phyloP scores from a whole-genome alignment of 345 rosid species.

The Gossypium bickii region DNA sequence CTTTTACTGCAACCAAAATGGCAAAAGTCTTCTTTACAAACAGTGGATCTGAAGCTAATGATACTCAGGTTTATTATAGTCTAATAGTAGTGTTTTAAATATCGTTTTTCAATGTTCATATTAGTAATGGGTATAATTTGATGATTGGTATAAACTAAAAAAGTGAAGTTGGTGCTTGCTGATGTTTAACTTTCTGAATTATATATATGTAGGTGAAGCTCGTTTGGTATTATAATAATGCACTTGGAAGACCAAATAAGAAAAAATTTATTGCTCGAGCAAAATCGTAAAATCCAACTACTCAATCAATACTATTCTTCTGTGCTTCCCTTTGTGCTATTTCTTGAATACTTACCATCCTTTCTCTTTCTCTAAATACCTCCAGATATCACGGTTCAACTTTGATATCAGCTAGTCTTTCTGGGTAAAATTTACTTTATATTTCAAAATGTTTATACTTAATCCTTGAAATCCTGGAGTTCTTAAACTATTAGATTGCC shows the following conservation, averaged over 20 bases:
- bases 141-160: neutral
- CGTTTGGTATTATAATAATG: slow-evolving; percentile 79
- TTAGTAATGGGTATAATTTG: neutral
- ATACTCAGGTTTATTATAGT: slow-evolving; percentile 65
- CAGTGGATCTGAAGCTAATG: slow-evolving; percentile 98
- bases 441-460: slow-evolving; percentile 5
- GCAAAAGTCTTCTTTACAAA: slow-evolving; percentile 85
- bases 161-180: neutral
- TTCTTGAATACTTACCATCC: slow-evolving; percentile 6
- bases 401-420: slow-evolving; percentile 83
- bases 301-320: neutral
- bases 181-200: slow-evolving; percentile 11
- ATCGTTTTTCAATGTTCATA: neutral
- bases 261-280: slow-evolving; percentile 71
- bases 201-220: slow-evolving; percentile 51
- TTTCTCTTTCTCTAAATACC: slow-evolving; percentile 15
- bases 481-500: slow-evolving; percentile 7
- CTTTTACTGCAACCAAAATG: slow-evolving; percentile 81
- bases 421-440: slow-evolving; percentile 53
- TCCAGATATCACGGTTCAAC: slow-evolving; percentile 93
- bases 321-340: slow-evolving; percentile 5
- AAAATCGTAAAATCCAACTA: slow-evolving; percentile 40
- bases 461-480: slow-evolving; percentile 1
- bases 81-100: neutral
- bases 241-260: slow-evolving; percentile 70